These are phyloP conservation scores for Ballota nigra DNA, from an alignment of 257 asterid genomes.

Conservation along the genomic window DNA sequence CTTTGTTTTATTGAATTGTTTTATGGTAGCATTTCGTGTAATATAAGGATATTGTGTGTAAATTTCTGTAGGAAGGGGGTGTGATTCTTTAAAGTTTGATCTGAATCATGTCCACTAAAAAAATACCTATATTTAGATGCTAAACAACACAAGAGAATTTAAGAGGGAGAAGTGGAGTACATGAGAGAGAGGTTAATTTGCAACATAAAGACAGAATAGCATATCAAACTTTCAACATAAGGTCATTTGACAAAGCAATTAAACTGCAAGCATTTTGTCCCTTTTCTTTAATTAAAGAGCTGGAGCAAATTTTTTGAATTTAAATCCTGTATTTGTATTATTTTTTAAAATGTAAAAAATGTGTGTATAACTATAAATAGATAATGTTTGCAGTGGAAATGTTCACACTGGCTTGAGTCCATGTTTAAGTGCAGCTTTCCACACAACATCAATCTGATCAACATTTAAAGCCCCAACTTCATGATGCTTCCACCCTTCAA, in stretches of 20 bases:
- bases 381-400: neutral
- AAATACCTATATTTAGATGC: neutral
- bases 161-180: neutral
- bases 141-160: neutral
- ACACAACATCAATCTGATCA: conserved; percentile 76
- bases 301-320: neutral
- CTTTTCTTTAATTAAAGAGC: neutral
- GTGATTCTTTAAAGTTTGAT: too few relatives aligned
- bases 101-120: neutral
- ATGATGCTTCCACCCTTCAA: conserved; percentile 86
- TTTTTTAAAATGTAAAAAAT: neutral
- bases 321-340: neutral
- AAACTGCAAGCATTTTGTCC: neutral
- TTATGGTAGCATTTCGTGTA: too few relatives aligned
- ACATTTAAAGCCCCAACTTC: conserved; percentile 87
- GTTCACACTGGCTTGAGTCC: conserved; percentile 65
- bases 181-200: neutral
- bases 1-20: too few relatives aligned
- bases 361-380: neutral
- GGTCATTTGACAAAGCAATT: neutral
- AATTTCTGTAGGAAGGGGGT: too few relatives aligned
- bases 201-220: neutral
- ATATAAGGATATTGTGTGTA: too few relatives aligned
- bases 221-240: neutral
- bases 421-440: conserved; percentile 90